phyloP scores from a whole-genome alignment of 2,329 filamentous ascomycete genomes.

The Fusarium transvaalense region DNA sequence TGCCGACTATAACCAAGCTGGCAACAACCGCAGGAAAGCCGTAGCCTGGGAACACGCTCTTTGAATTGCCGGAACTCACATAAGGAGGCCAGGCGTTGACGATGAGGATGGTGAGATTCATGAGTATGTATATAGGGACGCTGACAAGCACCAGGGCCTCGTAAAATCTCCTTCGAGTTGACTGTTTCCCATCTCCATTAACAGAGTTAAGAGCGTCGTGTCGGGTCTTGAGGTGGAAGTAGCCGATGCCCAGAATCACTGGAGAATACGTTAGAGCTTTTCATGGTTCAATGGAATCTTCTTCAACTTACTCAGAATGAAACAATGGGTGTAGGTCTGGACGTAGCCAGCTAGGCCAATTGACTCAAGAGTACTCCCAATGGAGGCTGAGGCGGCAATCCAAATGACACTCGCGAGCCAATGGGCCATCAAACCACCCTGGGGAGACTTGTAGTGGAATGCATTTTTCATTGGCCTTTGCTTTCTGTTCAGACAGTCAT shows the following conservation, averaged over 20 bases:
- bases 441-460: neutral
- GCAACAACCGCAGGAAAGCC: neutral
- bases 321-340: neutral
- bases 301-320: neutral
- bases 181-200: too few species aligned
- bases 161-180: too few species aligned
- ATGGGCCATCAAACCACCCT: neutral
- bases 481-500: too few species aligned
- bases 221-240: neutral
- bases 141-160: neutral
- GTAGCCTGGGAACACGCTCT: neutral
- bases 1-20: neutral
- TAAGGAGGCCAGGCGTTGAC: neutral
- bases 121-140: neutral
- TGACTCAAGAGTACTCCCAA: too few species aligned
- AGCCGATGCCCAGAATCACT: neutral
- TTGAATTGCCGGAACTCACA: neutral
- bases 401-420: neutral
- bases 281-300: too few species aligned
- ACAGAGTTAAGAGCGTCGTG: too few species aligned
- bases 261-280: too few species aligned
- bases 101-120: neutral
- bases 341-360: neutral
- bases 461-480: too few species aligned
- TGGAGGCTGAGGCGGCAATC: neutral